Evolutionary conservation across 441 rosid genomes (phyloP).

Genomic region (Eutrema salsugineum): DNA sequence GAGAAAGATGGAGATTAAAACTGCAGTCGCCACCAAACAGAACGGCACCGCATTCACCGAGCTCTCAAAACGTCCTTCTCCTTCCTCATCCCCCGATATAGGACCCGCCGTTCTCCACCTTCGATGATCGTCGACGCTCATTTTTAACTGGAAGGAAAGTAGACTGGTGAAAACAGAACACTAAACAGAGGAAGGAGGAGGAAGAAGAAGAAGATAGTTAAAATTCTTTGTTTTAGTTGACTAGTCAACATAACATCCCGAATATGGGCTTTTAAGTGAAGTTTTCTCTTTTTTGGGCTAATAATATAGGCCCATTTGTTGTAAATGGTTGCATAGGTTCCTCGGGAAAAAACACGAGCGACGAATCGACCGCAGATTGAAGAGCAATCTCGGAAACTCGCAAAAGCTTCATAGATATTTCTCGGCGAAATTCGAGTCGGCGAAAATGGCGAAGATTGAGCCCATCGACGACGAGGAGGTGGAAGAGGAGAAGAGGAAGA

Average conservation of each 20-base stretch:
- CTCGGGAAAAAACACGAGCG: not conserved
- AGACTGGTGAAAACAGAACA: not conserved
- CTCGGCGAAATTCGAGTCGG: not conserved
- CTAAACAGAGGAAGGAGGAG: not conserved
- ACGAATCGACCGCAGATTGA: not conserved
- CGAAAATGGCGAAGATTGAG: conserved; percentile 42
- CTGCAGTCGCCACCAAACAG: conserved; percentile 61
- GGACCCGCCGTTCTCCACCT: conserved; percentile 28
- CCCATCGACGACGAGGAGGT: conserved; percentile 41
- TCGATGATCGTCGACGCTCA: conserved; percentile 3
- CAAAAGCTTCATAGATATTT: not conserved
- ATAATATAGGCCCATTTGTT: not conserved
- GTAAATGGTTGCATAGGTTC: not conserved
- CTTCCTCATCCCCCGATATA: conserved; percentile 37
- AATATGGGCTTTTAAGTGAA: not conserved
- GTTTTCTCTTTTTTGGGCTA: not conserved
- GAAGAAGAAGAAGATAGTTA: not conserved
- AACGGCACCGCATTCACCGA: conserved; percentile 64
- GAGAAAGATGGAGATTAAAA: conserved; percentile 60
- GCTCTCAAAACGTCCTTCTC: conserved; percentile 48
- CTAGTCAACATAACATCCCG: not conserved
- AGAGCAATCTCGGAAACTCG: conserved; percentile 6
- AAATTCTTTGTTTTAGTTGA: conserved; percentile 3
- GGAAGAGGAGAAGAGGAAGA: conserved; percentile 8
- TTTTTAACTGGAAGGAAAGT: conserved; percentile 1